These are phyloP conservation scores for Nitzschia sp. DNA, from an alignment of 108 stramenopile species.

Conservation along the genomic window DNA sequence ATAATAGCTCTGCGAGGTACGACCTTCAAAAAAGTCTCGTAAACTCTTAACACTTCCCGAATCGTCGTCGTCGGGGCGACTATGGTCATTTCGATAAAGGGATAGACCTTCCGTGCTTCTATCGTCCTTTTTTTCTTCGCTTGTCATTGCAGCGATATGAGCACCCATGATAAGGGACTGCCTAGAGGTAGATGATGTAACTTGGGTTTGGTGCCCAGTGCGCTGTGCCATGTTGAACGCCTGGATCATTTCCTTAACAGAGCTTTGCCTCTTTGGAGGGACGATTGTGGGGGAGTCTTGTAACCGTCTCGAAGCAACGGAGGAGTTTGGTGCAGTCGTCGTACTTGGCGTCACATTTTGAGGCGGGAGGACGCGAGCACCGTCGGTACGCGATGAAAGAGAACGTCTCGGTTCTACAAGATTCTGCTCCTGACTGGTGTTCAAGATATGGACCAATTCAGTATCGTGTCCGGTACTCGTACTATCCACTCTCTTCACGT, in stretches of 20 bases:
- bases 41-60: conserved; percentile 28
- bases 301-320: no score
- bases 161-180: background rate
- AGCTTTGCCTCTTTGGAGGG: conserved; percentile 3
- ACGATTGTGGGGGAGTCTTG: no score
- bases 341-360: no score
- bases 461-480: background rate
- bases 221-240: conserved; percentile 22
- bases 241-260: conserved; percentile 30
- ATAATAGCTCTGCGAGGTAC: background rate
- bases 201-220: no score
- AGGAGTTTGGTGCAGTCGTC: no score
- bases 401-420: no score
- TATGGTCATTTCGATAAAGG: background rate
- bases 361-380: no score
- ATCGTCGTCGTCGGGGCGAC: conserved; percentile 10
- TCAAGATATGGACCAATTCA: no score
- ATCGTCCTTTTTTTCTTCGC: conserved; percentile 26
- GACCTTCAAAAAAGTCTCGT: conserved; percentile 5
- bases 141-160: background rate
- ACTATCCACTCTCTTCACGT: background rate
- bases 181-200: background rate
- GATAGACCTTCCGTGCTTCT: no score
- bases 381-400: no score
- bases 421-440: no score